Conservation (phyloP, 1,139 yeast genomes). For the Suhomyces panamericanus region DNA sequence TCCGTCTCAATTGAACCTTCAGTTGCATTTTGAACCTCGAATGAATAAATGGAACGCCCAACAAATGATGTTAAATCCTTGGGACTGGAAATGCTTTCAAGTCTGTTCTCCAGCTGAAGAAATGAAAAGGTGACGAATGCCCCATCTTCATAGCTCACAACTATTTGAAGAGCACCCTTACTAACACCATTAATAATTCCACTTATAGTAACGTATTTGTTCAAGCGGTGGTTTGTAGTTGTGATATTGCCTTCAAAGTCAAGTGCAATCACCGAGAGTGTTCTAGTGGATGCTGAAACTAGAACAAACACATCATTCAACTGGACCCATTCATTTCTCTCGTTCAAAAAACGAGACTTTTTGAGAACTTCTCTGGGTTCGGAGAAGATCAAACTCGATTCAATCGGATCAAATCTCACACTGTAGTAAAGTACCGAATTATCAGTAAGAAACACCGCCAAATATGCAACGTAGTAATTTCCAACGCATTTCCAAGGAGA, state of each 20-base stretch:
- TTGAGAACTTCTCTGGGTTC: slow-evolving; percentile 1
- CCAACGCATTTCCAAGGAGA: slow-evolving; percentile 21
- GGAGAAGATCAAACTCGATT: neutral
- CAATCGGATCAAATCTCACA: slow-evolving; percentile 8
- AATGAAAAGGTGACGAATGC: slow-evolving; percentile 22
- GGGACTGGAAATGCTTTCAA: slow-evolving; percentile 5
- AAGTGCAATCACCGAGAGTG: slow-evolving; percentile 7
- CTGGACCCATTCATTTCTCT: slow-evolving; percentile 9
- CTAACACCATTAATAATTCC: neutral
- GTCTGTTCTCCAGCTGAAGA: neutral
- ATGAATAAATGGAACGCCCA: slow-evolving; percentile 25
- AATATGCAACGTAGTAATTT: slow-evolving; percentile 10
- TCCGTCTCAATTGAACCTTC: slow-evolving; percentile 21
- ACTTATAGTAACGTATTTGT: neutral
- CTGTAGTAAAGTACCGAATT: slow-evolving; percentile 21
- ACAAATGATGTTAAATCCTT: slow-evolving; percentile 21
- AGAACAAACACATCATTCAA: slow-evolving; percentile 3
- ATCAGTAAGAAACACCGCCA: slow-evolving; percentile 19
- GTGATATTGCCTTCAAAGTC: neutral
- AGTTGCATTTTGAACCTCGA: slow-evolving; percentile 28
- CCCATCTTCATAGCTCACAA: slow-evolving; percentile 33
- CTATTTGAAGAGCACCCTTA: slow-evolving; percentile 4
- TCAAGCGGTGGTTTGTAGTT: neutral
- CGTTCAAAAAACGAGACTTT: slow-evolving; percentile 8
- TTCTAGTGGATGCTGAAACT: slow-evolving; percentile 12